A percentile compares a stretch with the other conserved stretches of the same genome.
Conservation (phyloP, 192 early-diverging fungal species). For the Coemansia asiatica region DNA sequence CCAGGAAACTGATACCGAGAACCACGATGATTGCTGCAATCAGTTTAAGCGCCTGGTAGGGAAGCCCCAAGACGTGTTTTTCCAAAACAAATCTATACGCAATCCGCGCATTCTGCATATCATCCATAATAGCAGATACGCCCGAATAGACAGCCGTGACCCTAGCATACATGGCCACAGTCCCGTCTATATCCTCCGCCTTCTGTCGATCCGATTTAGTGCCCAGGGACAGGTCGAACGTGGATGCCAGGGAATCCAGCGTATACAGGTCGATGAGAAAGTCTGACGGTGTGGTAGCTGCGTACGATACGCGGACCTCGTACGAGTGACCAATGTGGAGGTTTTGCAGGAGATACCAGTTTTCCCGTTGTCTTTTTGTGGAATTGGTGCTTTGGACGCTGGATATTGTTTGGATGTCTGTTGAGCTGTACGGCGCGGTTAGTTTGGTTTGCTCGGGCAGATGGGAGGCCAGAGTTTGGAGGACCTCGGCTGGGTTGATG, state of each 20-base stretch:
- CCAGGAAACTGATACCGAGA: slow-evolving; percentile 7
- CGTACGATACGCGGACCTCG: slow-evolving; percentile 50
- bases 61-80: slow-evolving; percentile 38
- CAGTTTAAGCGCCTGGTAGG: slow-evolving; percentile 35
- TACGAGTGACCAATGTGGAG: slow-evolving; percentile 18
- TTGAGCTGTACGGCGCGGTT: slow-evolving; percentile 17
- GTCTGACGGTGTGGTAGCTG: slow-evolving; percentile 32
- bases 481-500: background rate
- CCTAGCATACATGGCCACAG: slow-evolving; percentile 19
- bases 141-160: slow-evolving; percentile 33
- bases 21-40: slow-evolving; percentile 31
- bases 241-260: background rate
- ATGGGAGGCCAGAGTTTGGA: background rate
- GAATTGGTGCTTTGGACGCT: slow-evolving; percentile 24
- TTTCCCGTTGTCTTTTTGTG: slow-evolving; percentile 9
- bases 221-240: background rate
- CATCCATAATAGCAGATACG: slow-evolving; percentile 13
- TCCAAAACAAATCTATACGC: slow-evolving; percentile 38
- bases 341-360: slow-evolving; percentile 32
- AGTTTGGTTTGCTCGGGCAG: background rate
- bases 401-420: slow-evolving; percentile 12
- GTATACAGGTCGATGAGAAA: slow-evolving; percentile 31
- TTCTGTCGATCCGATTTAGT: no score
- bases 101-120: slow-evolving; percentile 18
- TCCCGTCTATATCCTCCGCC: background rate